Conservation (phyloP, 1,284 basidiomycete species). For the Vanrija sp. region DNA sequence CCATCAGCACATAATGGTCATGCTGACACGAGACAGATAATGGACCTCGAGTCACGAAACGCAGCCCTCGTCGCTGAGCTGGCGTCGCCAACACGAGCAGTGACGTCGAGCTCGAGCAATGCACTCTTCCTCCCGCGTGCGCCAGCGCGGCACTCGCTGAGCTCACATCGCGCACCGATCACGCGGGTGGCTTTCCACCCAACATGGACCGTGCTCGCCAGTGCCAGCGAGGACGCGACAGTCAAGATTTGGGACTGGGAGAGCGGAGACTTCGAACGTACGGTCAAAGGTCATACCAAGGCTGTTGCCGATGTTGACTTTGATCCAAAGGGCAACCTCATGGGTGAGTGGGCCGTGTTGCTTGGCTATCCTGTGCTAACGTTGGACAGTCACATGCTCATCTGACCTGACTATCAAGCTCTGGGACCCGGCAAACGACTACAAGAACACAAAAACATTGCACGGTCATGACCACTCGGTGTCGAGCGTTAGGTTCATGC, state of each 20-base stretch:
- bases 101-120: slow-evolving; percentile 56
- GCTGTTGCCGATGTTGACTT: slow-evolving; percentile 82
- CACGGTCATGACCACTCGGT: slow-evolving; percentile 89
- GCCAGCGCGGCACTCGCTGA: slow-evolving; percentile 71
- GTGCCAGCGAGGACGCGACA: slow-evolving; percentile 79
- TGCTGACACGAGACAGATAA: slow-evolving; percentile 58
- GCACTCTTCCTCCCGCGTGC: slow-evolving; percentile 74
- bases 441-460: slow-evolving; percentile 80
- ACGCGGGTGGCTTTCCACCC: slow-evolving; percentile 83
- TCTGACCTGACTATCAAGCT: slow-evolving; percentile 85
- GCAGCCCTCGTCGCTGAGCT: slow-evolving; percentile 73
- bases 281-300: slow-evolving; percentile 87
- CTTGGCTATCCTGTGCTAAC: not conserved
- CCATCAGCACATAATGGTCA: too few relatives aligned
- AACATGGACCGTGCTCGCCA: slow-evolving; percentile 73
- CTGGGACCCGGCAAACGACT: slow-evolving; percentile 85
- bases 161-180: slow-evolving; percentile 72
- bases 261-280: slow-evolving; percentile 84
- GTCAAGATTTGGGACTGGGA: slow-evolving; percentile 97
- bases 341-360: slow-evolving; percentile 58
- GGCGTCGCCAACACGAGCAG: slow-evolving; percentile 48
- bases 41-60: slow-evolving; percentile 78
- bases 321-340: slow-evolving; percentile 72
- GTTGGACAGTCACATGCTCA: slow-evolving; percentile 72
- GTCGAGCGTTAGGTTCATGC: slow-evolving; percentile 76